Percentiles rank a stretch among this genome's conserved stretches.
Conservation (phyloP, 1,284 basidiomycete genomes). For the Exsudoporus floridanus region DNA sequence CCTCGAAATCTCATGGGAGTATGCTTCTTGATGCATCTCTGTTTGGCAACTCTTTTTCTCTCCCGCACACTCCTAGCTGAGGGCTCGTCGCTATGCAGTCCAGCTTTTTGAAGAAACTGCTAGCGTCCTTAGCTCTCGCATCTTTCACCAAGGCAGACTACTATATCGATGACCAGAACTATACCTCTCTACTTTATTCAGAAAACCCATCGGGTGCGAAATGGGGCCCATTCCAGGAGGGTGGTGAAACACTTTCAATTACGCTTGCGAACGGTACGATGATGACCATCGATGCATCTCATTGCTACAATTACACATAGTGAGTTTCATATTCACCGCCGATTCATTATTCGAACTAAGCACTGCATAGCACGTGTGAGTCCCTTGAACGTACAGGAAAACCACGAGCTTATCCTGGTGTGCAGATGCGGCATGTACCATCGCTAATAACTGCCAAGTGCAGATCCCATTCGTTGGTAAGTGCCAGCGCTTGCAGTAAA, state of each 20-base stretch:
- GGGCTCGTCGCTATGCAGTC: constrained; percentile 5
- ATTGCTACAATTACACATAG: constrained; percentile 22
- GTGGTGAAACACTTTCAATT: constrained; percentile 12
- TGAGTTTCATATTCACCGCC: neutral
- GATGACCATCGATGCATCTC: constrained; percentile 19
- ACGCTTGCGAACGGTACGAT: constrained; percentile 11
- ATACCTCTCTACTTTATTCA: constrained; percentile 15
- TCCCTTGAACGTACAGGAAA: neutral
- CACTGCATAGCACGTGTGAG: constrained; percentile 11
- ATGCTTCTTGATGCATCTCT: neutral
- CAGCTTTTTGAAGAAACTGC: neutral
- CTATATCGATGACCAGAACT: constrained; percentile 21
- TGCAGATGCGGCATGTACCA: constrained; percentile 15
- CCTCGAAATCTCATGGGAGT: neutral
- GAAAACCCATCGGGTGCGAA: constrained; percentile 13
- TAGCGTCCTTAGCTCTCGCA: constrained; percentile 2
- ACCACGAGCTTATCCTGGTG: neutral
- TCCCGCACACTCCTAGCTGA: neutral
- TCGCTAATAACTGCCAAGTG: constrained; percentile 12
- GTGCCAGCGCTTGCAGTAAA: neutral
- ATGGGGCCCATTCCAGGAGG: constrained; percentile 14
- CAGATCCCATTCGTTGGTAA: constrained; percentile 22
- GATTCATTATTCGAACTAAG: neutral
- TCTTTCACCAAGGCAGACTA: constrained; percentile 16
- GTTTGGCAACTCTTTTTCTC: neutral